Conservation (phyloP, 2,329 filamentous ascomycete species). For the Trichoderma sp. region DNA sequence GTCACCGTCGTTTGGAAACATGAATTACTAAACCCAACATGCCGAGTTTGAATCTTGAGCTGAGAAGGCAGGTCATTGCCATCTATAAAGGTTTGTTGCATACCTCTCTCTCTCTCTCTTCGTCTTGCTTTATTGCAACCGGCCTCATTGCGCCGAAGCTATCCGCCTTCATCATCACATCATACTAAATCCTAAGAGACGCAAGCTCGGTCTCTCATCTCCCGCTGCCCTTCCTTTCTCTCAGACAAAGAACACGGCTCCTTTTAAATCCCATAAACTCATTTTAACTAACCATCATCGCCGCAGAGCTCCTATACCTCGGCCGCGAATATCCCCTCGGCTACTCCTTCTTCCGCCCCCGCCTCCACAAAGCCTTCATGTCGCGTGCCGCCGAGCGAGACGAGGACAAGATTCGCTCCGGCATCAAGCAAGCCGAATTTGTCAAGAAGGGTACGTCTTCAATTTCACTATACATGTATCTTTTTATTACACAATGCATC, state of each 20-base stretch:
- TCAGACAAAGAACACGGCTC: background rate
- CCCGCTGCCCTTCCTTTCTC: background rate
- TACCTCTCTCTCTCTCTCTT: too few species aligned
- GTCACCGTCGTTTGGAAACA: background rate
- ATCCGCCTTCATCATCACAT: background rate
- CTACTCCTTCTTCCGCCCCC: slow-evolving; percentile 74
- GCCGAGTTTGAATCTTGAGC: slow-evolving; percentile 49
- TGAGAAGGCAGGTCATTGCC: slow-evolving; percentile 77
- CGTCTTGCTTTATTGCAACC: background rate
- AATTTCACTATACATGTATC: background rate
- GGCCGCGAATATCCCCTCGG: slow-evolving; percentile 86
- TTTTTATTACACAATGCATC: background rate
- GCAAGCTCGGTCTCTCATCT: background rate
- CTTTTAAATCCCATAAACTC: too few species aligned
- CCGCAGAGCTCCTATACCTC: slow-evolving; percentile 75
- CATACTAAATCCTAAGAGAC: background rate
- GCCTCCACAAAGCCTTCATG: slow-evolving; percentile 83
- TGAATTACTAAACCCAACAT: background rate
- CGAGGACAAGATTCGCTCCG: slow-evolving; percentile 72
- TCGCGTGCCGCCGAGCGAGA: slow-evolving; percentile 70
- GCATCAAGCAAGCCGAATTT: slow-evolving; percentile 77
- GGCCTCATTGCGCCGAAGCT: background rate
- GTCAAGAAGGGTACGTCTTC: slow-evolving; percentile 77
- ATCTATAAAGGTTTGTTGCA: slow-evolving; percentile 76
- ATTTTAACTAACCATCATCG: background rate